A percentile compares a stretch with the other conserved stretches of the same genome.
Conservation (phyloP, 2,329 filamentous ascomycete species). For the Fusarium mangiferae region DNA sequence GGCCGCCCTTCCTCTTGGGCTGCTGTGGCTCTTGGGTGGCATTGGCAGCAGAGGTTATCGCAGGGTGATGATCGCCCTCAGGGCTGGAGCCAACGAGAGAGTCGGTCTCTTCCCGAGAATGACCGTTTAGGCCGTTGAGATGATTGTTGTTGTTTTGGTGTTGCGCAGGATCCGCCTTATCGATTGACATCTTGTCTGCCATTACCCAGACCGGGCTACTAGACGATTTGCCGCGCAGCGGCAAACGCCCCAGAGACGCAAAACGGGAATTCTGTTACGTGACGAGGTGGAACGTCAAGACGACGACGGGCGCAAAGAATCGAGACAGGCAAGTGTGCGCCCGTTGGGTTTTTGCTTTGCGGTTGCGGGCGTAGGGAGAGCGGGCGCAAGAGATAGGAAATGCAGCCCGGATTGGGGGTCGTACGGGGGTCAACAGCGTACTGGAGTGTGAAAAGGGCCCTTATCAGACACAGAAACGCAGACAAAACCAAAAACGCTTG, state of each 20-base stretch:
- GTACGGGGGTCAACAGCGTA: slow-evolving; percentile 41
- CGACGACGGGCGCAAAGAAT: slow-evolving; percentile 45
- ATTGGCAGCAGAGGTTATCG: slow-evolving; percentile 47
- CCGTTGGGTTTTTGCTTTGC: slow-evolving; percentile 51
- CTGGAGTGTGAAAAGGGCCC: slow-evolving; percentile 17
- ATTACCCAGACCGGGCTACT: slow-evolving; percentile 55
- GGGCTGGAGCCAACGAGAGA: slow-evolving; percentile 71
- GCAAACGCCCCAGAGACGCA: slow-evolving; percentile 51
- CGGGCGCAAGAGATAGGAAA: slow-evolving; percentile 48
- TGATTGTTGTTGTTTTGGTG: slow-evolving; percentile 48
- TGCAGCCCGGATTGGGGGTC: slow-evolving; percentile 45
- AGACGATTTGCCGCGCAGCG: slow-evolving; percentile 51
- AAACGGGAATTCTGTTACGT: slow-evolving; percentile 51
- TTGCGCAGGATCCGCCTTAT: slow-evolving; percentile 57
- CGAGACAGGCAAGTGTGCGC: slow-evolving; percentile 46
- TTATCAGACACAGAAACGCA: slow-evolving; percentile 27
- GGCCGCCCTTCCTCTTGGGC: slow-evolving; percentile 95
- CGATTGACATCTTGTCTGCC: slow-evolving; percentile 75
- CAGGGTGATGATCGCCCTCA: slow-evolving; percentile 61
- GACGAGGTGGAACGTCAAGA: slow-evolving; percentile 46
- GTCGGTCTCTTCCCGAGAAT: slow-evolving; percentile 65
- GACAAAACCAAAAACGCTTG: slow-evolving; percentile 25
- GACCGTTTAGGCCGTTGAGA: slow-evolving; percentile 49
- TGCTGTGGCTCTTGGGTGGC: slow-evolving; percentile 65
- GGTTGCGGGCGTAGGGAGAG: slow-evolving; percentile 51